Evolutionary conservation across 306 rosid genomes (phyloP).

Genomic region (Castanea mollissima): DNA sequence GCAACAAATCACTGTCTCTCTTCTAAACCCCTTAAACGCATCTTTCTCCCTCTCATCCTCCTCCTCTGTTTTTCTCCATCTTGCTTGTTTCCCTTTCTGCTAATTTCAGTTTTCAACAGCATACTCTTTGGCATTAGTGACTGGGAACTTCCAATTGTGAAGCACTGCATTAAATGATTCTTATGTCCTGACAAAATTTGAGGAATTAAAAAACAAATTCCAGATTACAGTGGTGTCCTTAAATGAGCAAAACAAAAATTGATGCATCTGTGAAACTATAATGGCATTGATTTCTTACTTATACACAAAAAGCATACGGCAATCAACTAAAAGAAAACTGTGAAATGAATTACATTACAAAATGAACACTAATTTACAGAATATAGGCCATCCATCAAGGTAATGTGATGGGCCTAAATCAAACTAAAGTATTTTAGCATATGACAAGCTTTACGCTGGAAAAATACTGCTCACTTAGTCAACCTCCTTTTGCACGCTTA

Average conservation of each 20-base stretch:
- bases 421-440: conserved; percentile 22
- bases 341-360: conserved; percentile 34
- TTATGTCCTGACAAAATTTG: not conserved
- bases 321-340: not conserved
- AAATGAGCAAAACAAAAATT: not conserved
- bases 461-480: conserved; percentile 26
- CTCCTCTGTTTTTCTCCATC: too few relatives aligned
- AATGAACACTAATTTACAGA: conserved; percentile 52
- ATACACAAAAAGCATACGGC: not conserved
- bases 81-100: too few relatives aligned
- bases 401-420: conserved; percentile 44
- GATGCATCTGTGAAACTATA: not conserved
- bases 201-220: not conserved
- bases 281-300: not conserved
- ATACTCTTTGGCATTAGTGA: too few relatives aligned
- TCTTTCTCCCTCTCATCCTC: too few relatives aligned
- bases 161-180: too few relatives aligned
- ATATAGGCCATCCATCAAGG: conserved; percentile 29
- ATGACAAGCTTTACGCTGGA: too few relatives aligned
- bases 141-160: too few relatives aligned
- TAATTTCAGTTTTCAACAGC: too few relatives aligned
- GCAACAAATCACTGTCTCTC: too few relatives aligned
- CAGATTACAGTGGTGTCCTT: not conserved
- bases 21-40: too few relatives aligned
- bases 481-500: conserved; percentile 41